Conservation (phyloP, 2,329 filamentous ascomycete species). For the Pyrenochaeta sp. region DNA sequence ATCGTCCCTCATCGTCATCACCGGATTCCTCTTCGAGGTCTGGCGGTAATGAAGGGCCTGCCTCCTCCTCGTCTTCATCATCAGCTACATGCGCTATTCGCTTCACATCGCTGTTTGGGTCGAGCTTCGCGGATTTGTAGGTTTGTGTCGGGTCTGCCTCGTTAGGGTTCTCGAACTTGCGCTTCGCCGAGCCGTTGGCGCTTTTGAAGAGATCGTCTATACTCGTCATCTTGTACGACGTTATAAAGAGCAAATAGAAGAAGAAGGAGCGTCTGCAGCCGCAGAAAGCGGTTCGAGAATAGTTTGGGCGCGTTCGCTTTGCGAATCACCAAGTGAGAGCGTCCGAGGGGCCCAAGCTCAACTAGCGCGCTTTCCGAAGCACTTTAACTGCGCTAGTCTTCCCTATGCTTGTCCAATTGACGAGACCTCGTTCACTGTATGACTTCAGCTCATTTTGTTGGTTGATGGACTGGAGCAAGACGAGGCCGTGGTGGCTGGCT, state of each 20-base stretch:
- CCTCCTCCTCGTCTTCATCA: conserved; percentile 54
- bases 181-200: conserved; percentile 61
- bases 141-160: conserved; percentile 64
- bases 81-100: conserved; percentile 60
- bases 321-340: neutral
- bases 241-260: neutral
- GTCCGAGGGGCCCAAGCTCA: conserved; percentile 6
- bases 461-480: too few relatives aligned
- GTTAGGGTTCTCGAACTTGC: conserved; percentile 65
- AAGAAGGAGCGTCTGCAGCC: neutral
- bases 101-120: conserved; percentile 59
- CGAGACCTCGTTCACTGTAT: too few relatives aligned
- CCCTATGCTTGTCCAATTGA: too few relatives aligned
- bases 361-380: conserved; percentile 3
- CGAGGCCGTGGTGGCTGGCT: too few relatives aligned
- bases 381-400: too few relatives aligned
- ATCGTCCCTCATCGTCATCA: conserved; percentile 86
- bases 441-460: too few relatives aligned
- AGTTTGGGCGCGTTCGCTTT: conserved; percentile 7
- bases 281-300: neutral
- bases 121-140: conserved; percentile 68
- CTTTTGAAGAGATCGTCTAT: conserved; percentile 71
- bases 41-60: conserved; percentile 63
- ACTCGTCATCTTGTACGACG: conserved; percentile 59
- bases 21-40: conserved; percentile 65